Base-by-base conservation (phyloP, 1,139 yeast species). In the Blastobotrys petasosporus region DNA sequence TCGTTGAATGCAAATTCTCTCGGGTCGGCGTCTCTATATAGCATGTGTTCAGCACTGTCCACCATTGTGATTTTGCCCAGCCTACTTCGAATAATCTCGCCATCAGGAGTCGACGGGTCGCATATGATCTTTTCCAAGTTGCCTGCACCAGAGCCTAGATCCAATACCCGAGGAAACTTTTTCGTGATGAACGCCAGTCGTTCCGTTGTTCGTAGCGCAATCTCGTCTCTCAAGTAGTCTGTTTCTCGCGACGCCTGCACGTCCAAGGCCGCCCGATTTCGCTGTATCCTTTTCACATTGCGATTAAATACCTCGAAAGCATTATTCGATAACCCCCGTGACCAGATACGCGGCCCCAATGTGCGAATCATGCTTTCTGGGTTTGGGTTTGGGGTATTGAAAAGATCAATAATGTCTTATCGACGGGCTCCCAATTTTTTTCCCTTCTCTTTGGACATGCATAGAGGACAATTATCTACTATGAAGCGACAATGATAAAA, bases 171-270 rank as follows among this genome's bases (percentile, higher is more conserved):
- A 13, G 74, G 70, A 55, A 85, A 80, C 29, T 76, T 75, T 46
- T 92, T 69, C 35, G 85, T 80, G 41, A 86, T 76, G 59, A 82
- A 83, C 2, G 88, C 81, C 43, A 86, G 64, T 50, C 95, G 70
- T 56, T 85, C 94, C 28, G 85, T 76, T 28, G 90, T 80, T 48
- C 86, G 76, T 20, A 69, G 59, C 1, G 94, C 90, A 11, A 85
- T 78, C 60, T 85, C 94, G 58, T 83, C 82, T 43, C 87, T 71
- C 33, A 86, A 65, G 59, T 85, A 86, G 53, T 86, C 94, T n/a
- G 77, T 85, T 54, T 76, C 71, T 25, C 79, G 66, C 15, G 85
- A 77, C 10, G 67, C 69, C 1, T 56, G 61, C 1, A 73, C 70
- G 47, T 74, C 65, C 2, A 58, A 47, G 1, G 74, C 75, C 0